A percentile compares a stretch with the other conserved stretches of the same genome.
Conservation (phyloP, 768 basidiomycete species). For the Rhizopogon rudus region DNA sequence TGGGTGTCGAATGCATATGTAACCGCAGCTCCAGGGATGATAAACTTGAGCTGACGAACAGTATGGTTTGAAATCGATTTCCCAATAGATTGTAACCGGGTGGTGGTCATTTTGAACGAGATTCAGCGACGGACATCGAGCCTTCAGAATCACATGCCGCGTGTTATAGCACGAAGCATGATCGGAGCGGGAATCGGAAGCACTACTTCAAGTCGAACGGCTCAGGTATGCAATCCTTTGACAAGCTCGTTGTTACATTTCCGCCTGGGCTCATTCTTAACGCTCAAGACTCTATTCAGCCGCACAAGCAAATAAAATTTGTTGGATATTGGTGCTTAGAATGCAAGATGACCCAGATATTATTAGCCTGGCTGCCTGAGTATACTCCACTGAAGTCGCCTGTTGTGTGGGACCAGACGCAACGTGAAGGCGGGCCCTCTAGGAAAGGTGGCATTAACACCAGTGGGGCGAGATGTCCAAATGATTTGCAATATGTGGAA, state of each 20-base stretch:
- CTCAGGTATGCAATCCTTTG: too few species aligned
- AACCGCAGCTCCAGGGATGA: conserved; percentile 60
- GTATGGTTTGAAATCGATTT: conserved; percentile 42
- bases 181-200: not conserved
- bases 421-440: not conserved
- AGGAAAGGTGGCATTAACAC: not conserved
- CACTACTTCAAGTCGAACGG: too few species aligned
- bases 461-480: too few species aligned
- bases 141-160: not conserved
- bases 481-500: too few species aligned
- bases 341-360: too few species aligned
- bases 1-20: conserved; percentile 61
- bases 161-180: not conserved
- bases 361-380: too few species aligned
- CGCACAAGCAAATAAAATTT: not conserved
- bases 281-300: not conserved
- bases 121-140: too few species aligned
- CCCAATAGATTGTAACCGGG: conserved; percentile 7
- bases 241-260: too few species aligned
- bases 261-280: too few species aligned
- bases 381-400: not conserved
- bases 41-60: conserved; percentile 67
- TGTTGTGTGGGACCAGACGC: not conserved
- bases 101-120: conserved; percentile 13
- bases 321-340: too few species aligned